These are phyloP conservation scores for Backusella psychrophila DNA, from an alignment of 192 early-diverging fungal species.

Conservation along the genomic window DNA sequence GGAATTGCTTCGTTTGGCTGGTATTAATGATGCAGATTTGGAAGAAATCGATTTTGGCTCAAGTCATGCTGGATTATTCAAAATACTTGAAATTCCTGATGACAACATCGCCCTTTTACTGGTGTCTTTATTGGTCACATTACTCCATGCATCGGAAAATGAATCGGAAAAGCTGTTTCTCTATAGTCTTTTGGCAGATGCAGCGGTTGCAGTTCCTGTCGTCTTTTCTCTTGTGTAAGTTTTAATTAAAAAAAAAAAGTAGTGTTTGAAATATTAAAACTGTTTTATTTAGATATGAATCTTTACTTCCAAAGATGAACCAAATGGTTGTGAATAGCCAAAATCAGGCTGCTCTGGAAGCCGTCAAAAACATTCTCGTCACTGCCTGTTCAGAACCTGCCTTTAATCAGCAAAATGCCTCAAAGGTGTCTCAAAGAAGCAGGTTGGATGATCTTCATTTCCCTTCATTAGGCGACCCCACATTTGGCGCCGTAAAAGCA, in stretches of 20 bases:
- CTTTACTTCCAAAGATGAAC: constrained; percentile 63
- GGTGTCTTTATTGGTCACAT: constrained; percentile 58
- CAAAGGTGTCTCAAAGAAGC: constrained; percentile 32
- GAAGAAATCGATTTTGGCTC: constrained; percentile 38
- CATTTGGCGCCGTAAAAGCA: constrained; percentile 24
- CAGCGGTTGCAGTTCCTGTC: constrained; percentile 61
- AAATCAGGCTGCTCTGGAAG: constrained; percentile 28
- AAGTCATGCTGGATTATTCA: constrained; percentile 56
- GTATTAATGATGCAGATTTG: constrained; percentile 42
- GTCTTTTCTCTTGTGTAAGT: constrained; percentile 70
- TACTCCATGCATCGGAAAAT: constrained; percentile 66
- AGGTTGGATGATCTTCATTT: constrained; percentile 48
- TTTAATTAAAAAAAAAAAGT: no score
- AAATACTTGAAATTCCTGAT: constrained; percentile 55
- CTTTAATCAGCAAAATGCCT: constrained; percentile 9
- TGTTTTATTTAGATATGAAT: constrained; percentile 47
- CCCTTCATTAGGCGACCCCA: constrained; percentile 17
- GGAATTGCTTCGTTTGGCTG: constrained; percentile 51
- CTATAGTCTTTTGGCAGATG: constrained; percentile 72
- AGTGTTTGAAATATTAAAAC: no score
- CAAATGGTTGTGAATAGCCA: constrained; percentile 62
- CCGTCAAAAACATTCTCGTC: constrained; percentile 25
- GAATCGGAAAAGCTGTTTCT: constrained; percentile 69
- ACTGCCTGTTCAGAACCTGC: constrained; percentile 28
- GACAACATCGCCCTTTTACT: constrained; percentile 57